Percentiles rank a stretch among this genome's conserved stretches.
phyloP scores from a whole-genome alignment of 495 filamentous ascomycete species.

The Aspergillus cavernicola region DNA sequence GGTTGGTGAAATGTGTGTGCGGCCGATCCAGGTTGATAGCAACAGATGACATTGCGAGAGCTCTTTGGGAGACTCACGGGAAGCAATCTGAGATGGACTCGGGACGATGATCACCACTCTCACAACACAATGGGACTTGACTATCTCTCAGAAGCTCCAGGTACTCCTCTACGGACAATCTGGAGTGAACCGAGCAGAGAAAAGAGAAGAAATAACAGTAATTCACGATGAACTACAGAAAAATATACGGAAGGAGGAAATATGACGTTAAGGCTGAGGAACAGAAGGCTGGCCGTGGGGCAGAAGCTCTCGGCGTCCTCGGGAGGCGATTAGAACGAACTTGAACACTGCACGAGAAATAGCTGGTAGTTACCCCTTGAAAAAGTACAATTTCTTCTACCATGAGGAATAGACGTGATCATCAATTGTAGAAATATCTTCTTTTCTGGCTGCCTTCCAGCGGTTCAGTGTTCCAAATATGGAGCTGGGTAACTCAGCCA shows the following conservation, averaged over 20 bases:
- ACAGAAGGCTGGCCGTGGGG: conserved; percentile 12
- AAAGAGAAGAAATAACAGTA: neutral
- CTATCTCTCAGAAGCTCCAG: neutral
- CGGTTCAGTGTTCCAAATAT: neutral
- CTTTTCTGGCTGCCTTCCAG: neutral
- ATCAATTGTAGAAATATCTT: neutral
- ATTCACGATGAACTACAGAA: conserved; percentile 8
- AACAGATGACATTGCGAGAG: conserved; percentile 71
- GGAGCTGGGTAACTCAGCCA: conserved; percentile 5
- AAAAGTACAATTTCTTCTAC: neutral
- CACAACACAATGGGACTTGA: neutral
- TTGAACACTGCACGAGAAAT: too few relatives aligned
- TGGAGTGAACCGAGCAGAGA: neutral
- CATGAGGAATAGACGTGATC: neutral
- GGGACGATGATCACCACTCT: neutral
- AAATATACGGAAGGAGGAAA: conserved; percentile 7
- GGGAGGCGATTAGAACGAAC: neutral
- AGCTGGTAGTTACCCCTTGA: too few relatives aligned
- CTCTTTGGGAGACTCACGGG: conserved; percentile 1
- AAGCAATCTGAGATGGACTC: neutral
- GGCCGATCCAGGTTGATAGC: conserved; percentile 71
- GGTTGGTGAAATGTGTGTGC: conserved; percentile 79
- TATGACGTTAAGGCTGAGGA: conserved; percentile 22
- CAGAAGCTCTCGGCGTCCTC: conserved; percentile 14
- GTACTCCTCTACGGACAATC: conserved; percentile 1